These are phyloP conservation scores for Primulina tabacum DNA, from an alignment of 257 asterid species.

Conservation along the genomic window DNA sequence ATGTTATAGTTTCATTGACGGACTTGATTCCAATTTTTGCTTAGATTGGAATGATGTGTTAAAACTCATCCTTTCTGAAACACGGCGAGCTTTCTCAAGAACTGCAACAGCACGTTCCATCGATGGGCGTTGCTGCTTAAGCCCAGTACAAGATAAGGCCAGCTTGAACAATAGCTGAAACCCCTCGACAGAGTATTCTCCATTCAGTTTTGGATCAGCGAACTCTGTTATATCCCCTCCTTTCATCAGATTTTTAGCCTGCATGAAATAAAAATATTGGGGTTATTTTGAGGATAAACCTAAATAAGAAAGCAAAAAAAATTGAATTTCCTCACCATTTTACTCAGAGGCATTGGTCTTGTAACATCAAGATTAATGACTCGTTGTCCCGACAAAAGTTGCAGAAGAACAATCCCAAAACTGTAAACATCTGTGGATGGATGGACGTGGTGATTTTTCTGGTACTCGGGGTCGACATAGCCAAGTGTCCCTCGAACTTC, in stretches of 20 bases:
- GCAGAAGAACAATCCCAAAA: conserved; percentile 70
- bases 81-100: conserved; percentile 49
- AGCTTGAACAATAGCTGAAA: conserved; percentile 47
- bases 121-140: conserved; percentile 66
- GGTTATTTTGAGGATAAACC: not conserved
- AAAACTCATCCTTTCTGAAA: conserved; percentile 35
- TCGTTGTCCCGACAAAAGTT: conserved; percentile 72
- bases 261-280: conserved; percentile 15
- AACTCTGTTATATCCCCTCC: conserved; percentile 56
- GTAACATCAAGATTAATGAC: conserved; percentile 56
- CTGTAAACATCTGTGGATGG: conserved; percentile 78
- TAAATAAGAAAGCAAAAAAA: not conserved
- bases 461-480: conserved; percentile 86
- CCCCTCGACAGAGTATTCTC: conserved; percentile 53
- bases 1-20: not conserved
- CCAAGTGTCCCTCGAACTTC: conserved; percentile 89
- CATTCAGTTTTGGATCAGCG: conserved; percentile 65
- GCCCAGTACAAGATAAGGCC: conserved; percentile 58
- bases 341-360: conserved; percentile 60
- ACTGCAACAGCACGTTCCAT: conserved; percentile 53
- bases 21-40: not conserved
- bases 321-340: conserved; percentile 42
- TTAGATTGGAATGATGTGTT: conserved; percentile 26
- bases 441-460: conserved; percentile 62
- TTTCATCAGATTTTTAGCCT: conserved; percentile 57